These are phyloP conservation scores for Malassezia brasiliensis DNA, from an alignment of 1,284 basidiomycete genomes.

Conservation along the genomic window DNA sequence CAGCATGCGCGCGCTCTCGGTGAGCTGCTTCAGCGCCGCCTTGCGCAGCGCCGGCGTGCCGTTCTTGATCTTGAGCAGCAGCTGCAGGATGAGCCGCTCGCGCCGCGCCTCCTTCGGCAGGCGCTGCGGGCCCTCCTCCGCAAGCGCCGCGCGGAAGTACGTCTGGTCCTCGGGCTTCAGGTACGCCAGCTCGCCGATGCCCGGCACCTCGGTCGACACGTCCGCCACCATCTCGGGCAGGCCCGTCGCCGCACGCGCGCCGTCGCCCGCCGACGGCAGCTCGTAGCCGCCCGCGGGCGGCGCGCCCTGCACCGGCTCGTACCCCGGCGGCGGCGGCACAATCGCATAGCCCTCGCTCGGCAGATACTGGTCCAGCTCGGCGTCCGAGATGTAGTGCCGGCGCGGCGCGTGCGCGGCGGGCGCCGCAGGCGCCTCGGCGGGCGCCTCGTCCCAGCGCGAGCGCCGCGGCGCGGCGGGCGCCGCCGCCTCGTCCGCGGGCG, in stretches of 20 bases:
- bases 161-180: slow-evolving; percentile 97
- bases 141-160: slow-evolving; percentile 92
- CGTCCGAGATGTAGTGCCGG: slow-evolving; percentile 74
- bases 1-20: slow-evolving; percentile 98
- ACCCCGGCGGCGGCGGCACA: slow-evolving; percentile 85
- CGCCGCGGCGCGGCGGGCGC: slow-evolving; percentile 53
- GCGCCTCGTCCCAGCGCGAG: slow-evolving; percentile 92
- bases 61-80: slow-evolving; percentile 99
- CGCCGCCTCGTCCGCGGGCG: slow-evolving; percentile 55
- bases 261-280: slow-evolving; percentile 64
- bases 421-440: slow-evolving; percentile 32
- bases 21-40: slow-evolving; percentile 92
- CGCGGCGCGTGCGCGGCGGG: slow-evolving; percentile 64
- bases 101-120: slow-evolving; percentile 96
- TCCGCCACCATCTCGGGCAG: slow-evolving; percentile 79
- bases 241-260: slow-evolving; percentile 72
- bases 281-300: slow-evolving; percentile 71
- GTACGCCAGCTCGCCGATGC: slow-evolving; percentile 91
- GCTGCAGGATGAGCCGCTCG: slow-evolving; percentile 98
- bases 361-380: slow-evolving; percentile 84
- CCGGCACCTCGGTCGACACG: slow-evolving; percentile 95
- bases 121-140: slow-evolving; percentile 73
- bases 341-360: slow-evolving; percentile 80
- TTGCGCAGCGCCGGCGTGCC: slow-evolving; percentile 97
- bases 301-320: slow-evolving; percentile 65